Percentiles rank a stretch among this genome's conserved stretches.
phyloP scores from a whole-genome alignment of 2,329 filamentous ascomycete genomes.

The Aspergillus quadricinctus region DNA sequence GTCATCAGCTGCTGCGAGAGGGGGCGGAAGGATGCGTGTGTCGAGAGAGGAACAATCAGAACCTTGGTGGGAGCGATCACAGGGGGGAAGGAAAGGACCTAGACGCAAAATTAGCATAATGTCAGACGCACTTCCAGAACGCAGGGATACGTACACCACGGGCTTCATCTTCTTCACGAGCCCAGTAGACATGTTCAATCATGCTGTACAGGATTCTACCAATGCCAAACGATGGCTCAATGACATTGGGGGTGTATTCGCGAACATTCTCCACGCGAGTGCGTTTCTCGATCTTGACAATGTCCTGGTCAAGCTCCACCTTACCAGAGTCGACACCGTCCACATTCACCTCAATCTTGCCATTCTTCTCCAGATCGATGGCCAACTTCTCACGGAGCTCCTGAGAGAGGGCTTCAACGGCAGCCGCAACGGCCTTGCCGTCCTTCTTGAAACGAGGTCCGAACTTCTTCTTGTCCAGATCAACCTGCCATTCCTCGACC shows the following conservation, averaged over 20 bases:
- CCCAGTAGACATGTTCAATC: conserved; percentile 96
- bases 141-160: conserved; percentile 65
- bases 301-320: conserved; percentile 73
- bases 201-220: conserved; percentile 89
- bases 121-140: neutral
- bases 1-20: conserved; percentile 67
- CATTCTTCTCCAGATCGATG: conserved; percentile 65
- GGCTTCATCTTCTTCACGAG: conserved; percentile 74
- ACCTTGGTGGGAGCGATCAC: conserved; percentile 91
- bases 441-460: conserved; percentile 95
- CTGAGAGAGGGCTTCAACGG: conserved; percentile 71
- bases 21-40: conserved; percentile 75
- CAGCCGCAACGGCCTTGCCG: conserved; percentile 76
- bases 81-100: conserved; percentile 70
- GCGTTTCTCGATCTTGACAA: conserved; percentile 78
- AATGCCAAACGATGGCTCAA: conserved; percentile 97
- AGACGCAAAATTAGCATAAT: conserved; percentile 11
- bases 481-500: conserved; percentile 82
- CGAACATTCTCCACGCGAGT: conserved; percentile 77
- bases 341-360: conserved; percentile 74
- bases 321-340: conserved; percentile 63
- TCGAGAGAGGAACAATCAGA: conserved; percentile 82
- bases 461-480: conserved; percentile 92
- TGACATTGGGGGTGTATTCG: conserved; percentile 92
- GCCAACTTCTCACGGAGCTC: conserved; percentile 76